These are phyloP conservation scores for Stagonosporopsis rhizophila DNA, from an alignment of 2,329 filamentous ascomycete genomes.

Conservation along the genomic window DNA sequence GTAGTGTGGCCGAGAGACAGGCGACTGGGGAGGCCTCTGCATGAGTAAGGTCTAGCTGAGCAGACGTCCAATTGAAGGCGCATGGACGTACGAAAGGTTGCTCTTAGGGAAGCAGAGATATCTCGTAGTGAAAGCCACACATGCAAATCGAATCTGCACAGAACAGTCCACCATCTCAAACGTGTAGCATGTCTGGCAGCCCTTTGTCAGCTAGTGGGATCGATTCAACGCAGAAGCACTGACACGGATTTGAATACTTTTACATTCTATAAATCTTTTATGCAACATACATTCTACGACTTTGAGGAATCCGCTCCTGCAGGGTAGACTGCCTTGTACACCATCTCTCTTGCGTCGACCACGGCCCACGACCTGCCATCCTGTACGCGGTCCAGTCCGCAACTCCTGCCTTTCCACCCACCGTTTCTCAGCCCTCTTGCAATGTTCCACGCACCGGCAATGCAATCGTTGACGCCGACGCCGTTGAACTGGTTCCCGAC, in stretches of 20 bases:
- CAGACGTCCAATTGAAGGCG: too few species aligned
- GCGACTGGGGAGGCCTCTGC: conserved; percentile 58
- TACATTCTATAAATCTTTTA: background rate
- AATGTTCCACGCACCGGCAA: conserved; percentile 64
- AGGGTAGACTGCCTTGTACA: background rate
- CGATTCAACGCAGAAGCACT: background rate
- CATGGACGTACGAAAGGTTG: too few species aligned
- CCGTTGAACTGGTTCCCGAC: conserved; percentile 57
- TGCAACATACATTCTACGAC: background rate
- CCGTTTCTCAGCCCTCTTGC: conserved; percentile 49
- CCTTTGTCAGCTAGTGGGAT: background rate
- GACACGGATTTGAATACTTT: background rate
- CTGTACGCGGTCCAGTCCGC: conserved; percentile 33
- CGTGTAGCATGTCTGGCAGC: background rate
- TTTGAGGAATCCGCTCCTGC: background rate
- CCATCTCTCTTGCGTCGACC: background rate
- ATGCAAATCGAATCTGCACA: too few species aligned
- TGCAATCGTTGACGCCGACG: conserved; percentile 59
- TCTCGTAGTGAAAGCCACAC: too few species aligned
- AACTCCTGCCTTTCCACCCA: conserved; percentile 38
- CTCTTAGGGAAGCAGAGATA: too few species aligned
- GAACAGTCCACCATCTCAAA: background rate
- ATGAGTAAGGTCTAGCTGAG: conserved; percentile 9
- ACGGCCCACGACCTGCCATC: conserved; percentile 25
- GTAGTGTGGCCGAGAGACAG: conserved; percentile 64